Base-by-base conservation (phyloP, 1,139 yeast species). In the Magnusiomyces magnusii region DNA sequence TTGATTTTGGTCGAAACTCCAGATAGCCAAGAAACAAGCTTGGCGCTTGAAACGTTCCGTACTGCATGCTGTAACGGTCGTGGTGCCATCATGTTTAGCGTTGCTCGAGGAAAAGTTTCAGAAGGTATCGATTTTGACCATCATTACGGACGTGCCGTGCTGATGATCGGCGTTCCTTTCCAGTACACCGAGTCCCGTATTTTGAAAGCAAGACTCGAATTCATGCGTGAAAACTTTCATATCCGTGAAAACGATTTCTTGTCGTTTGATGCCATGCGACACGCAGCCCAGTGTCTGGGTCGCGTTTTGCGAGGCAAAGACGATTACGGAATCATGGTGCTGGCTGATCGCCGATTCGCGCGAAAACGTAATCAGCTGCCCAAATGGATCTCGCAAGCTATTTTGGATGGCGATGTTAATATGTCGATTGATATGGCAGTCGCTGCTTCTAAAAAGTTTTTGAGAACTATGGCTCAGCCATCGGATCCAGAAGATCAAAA, bases 101-200 rank as follows among this genome's bases (percentile, higher is more conserved):
- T 93, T 64, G 99, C 99, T 36, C 92, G 99, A 80, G 99, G 99
- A 9, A 93, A 93, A 70, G 98, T 93, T 1, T 88, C 96, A 1
- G 99, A 93, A 75, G 99, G 99, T 62, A 93, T 93, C 67, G 99
- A 93, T 90, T 93, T 93, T 76, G 99, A 95, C 71, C 97, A 93
- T 72, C 99, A 93, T 66, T 93, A 89, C 72, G 99, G 99, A 19
- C 83, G 99, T 68, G 90, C 99, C 0, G 99, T 93, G 64, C 78
- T 93, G 64, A 92, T 93, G 98, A 92, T 95, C 75, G 99, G 99
- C 65, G 95, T 93, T 64, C 99, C 99, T 0, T 93, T 92, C 79
- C 99, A 93, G 78, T 93, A 93, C 73, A 95, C 99, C 0, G 99
- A 93, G 70, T 91, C 97, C 10, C 84, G 99, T 69, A 93, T 93